Conservation (phyloP, 257 asterid species). For the Osmanthus fragrans region DNA sequence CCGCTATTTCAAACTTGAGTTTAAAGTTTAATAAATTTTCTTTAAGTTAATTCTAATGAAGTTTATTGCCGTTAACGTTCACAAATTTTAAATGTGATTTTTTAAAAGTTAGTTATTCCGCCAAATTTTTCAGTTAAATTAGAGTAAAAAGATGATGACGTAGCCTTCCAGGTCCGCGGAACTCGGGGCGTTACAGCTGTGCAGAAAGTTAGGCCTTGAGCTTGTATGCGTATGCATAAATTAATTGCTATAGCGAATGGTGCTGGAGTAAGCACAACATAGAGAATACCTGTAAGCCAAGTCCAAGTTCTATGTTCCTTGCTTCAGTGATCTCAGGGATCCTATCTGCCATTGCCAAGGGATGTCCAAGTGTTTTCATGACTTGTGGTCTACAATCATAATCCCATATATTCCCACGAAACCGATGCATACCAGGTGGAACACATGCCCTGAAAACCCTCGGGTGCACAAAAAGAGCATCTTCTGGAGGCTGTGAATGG, state of each 20-base stretch:
- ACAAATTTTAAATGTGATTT: too few relatives aligned
- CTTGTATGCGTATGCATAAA: not conserved
- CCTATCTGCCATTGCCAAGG: constrained; percentile 65
- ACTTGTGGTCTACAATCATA: constrained; percentile 80
- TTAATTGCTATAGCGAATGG: not conserved
- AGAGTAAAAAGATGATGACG: too few relatives aligned
- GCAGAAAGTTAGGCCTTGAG: not conserved
- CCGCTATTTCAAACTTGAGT: too few relatives aligned
- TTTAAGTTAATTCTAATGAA: too few relatives aligned
- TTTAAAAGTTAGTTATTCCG: too few relatives aligned
- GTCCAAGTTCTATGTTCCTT: constrained; percentile 92
- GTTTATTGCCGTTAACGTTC: too few relatives aligned
- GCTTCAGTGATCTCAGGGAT: constrained; percentile 94
- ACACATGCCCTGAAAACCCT: constrained; percentile 97
- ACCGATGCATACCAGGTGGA: constrained; percentile 99
- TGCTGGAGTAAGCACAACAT: constrained; percentile 5
- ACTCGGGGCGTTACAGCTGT: too few relatives aligned
- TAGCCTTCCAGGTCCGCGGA: too few relatives aligned
- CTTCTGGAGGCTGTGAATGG: constrained; percentile 73
- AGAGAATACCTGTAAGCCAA: constrained; percentile 75
- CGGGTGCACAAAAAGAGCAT: constrained; percentile 91
- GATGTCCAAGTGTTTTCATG: constrained; percentile 81
- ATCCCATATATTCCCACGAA: constrained; percentile 96
- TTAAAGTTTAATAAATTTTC: too few relatives aligned
- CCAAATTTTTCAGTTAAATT: too few relatives aligned